These are phyloP conservation scores for Pelargonium myrrhifolium DNA, from an alignment of 441 rosid genomes.

Conservation along the genomic window DNA sequence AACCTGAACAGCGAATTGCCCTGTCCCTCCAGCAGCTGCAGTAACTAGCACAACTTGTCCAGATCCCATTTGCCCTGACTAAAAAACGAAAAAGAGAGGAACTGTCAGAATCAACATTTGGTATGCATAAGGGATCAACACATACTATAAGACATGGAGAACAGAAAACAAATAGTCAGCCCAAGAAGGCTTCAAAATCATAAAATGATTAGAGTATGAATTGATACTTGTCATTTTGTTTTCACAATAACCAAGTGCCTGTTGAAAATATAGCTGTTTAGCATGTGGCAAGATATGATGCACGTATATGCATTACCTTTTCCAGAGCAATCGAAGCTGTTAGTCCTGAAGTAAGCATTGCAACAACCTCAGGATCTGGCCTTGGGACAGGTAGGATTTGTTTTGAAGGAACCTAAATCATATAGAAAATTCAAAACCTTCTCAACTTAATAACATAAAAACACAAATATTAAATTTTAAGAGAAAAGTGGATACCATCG, in stretches of 20 bases:
- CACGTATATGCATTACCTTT: constrained; percentile 42
- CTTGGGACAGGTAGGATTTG: constrained; percentile 80
- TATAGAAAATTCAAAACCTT: constrained; percentile 10
- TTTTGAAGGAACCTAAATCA: constrained; percentile 62
- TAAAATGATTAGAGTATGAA: not conserved
- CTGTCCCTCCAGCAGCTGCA: constrained; percentile 99
- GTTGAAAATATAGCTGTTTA: not conserved
- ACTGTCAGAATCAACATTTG: constrained; percentile 15
- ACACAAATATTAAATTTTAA: not conserved
- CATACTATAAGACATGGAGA: constrained; percentile 1
- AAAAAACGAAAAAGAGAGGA: constrained; percentile 18
- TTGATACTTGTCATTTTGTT: not conserved
- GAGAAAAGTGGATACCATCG: constrained; percentile 32
- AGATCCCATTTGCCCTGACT: constrained; percentile 88
- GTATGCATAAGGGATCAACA: constrained; percentile 4
- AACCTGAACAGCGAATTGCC: constrained; percentile 99
- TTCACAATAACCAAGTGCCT: not conserved
- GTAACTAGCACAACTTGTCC: constrained; percentile 82
- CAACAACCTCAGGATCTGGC: constrained; percentile 97
- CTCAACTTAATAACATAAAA: constrained; percentile 5
- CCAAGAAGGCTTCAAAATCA: not conserved
- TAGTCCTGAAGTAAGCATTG: constrained; percentile 96
- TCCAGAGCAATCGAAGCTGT: constrained; percentile 94
- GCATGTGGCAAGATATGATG: not conserved
- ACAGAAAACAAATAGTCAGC: not conserved